A percentile compares a stretch with the other conserved stretches of the same genome.
Evolutionary conservation across 371 early-diverging fungal species (phyloP).

Genomic region (Funneliformis caledonium): DNA sequence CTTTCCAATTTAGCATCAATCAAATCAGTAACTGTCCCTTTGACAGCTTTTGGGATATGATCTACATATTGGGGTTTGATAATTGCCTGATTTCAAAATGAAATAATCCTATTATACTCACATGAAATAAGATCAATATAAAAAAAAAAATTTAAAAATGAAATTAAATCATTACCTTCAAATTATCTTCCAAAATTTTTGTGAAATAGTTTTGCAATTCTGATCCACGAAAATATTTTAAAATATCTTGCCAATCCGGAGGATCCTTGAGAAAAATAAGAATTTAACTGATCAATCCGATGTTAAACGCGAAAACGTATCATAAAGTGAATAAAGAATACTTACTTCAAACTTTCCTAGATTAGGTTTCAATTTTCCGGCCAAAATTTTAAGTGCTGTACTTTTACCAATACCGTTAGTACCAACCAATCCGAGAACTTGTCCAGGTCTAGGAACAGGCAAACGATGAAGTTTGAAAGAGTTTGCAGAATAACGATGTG

Average conservation of each 20-base stretch:
- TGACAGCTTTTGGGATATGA: constrained; percentile 88
- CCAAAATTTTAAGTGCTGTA: constrained; percentile 97
- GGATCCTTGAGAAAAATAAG: constrained; percentile 55
- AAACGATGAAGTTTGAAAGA: constrained; percentile 99
- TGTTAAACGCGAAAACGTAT: neutral
- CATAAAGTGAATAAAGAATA: neutral
- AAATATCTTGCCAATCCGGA: constrained; percentile 97
- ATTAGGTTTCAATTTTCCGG: constrained; percentile 98
- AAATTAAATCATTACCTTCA: constrained; percentile 58
- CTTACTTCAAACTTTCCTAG: constrained; percentile 83
- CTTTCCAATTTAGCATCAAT: constrained; percentile 77
- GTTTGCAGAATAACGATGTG: constrained; percentile 98
- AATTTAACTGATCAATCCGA: constrained; percentile 4
- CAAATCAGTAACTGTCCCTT: constrained; percentile 78
- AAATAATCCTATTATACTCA: neutral
- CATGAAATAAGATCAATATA: neutral
- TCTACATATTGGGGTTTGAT: constrained; percentile 99
- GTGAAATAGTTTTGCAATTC: constrained; percentile 99
- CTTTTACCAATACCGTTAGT: constrained; percentile 99
- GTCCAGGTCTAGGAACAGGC: constrained; percentile 97
- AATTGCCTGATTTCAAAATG: constrained; percentile 61
- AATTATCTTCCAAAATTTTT: constrained; percentile 95
- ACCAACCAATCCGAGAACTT: constrained; percentile 98
- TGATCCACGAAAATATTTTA: constrained; percentile 97
- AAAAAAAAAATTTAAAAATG: neutral